These are phyloP conservation scores for Heritiera fomes DNA, from an alignment of 345 rosid species.

Conservation along the genomic window DNA sequence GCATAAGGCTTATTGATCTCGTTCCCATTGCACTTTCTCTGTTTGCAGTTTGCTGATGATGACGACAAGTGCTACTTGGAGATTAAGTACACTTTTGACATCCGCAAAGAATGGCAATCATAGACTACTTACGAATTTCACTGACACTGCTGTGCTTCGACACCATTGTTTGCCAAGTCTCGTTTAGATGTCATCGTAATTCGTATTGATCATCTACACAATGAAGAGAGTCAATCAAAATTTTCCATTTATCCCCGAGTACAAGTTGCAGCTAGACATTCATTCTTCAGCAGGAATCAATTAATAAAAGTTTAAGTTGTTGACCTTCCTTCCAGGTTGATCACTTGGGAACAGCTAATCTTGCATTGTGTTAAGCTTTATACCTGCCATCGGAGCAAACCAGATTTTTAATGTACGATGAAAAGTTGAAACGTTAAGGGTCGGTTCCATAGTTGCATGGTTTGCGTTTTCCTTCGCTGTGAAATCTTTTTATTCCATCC, in stretches of 20 bases:
- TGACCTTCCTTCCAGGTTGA: background rate
- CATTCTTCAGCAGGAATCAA: slow-evolving; percentile 21
- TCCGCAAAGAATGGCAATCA: slow-evolving; percentile 70
- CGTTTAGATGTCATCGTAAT: slow-evolving; percentile 24
- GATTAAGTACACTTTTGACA: slow-evolving; percentile 84
- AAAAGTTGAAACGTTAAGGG: slow-evolving; percentile 19
- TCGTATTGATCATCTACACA: slow-evolving; percentile 21
- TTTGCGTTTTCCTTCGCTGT: background rate
- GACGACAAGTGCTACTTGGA: slow-evolving; percentile 84
- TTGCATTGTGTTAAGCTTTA: slow-evolving; percentile 9
- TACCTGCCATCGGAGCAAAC: slow-evolving; percentile 17
- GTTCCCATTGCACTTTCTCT: background rate
- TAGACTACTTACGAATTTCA: slow-evolving; percentile 6
- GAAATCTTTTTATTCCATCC: too few relatives aligned
- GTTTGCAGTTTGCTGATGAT: slow-evolving; percentile 72
- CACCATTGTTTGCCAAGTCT: slow-evolving; percentile 22
- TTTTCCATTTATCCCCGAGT: background rate
- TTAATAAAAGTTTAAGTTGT: slow-evolving; percentile 23
- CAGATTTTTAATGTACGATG: background rate
- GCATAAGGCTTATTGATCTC: slow-evolving; percentile 1
- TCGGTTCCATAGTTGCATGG: background rate
- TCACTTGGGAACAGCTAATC: background rate
- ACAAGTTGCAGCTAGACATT: slow-evolving; percentile 16
- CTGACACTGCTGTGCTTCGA: slow-evolving; percentile 11
- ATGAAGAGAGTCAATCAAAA: slow-evolving; percentile 12